Conservation (phyloP, 2,329 filamentous ascomycete genomes). For the Fusarium ambrosium region DNA sequence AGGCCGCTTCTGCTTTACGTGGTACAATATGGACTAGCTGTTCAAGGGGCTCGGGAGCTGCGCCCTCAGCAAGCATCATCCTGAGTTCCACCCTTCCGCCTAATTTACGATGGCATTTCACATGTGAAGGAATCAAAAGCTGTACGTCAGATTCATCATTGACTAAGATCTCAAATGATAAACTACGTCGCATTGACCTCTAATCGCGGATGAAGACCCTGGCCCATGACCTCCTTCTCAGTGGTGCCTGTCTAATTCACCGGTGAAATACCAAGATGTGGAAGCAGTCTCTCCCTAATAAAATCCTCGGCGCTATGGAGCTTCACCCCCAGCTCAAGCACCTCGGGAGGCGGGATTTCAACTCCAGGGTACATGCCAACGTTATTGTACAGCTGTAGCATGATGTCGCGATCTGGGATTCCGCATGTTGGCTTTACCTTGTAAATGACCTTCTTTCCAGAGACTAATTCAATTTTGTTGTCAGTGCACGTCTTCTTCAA, state of each 20-base stretch:
- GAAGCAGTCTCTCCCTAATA: slow-evolving; percentile 21
- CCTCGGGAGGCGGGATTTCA: slow-evolving; percentile 16
- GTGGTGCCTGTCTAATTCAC: neutral
- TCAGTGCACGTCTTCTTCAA: neutral
- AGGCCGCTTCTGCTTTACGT: neutral
- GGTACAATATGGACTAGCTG: neutral
- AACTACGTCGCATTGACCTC: neutral
- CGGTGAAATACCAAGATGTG: slow-evolving; percentile 10
- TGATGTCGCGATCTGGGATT: slow-evolving; percentile 27
- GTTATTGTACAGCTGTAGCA: slow-evolving; percentile 26
- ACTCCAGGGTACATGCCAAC: slow-evolving; percentile 33
- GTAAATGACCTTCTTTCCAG: slow-evolving; percentile 30
- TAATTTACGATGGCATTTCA: neutral
- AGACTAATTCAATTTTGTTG: slow-evolving; percentile 1
- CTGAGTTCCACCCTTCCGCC: neutral
- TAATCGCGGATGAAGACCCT: neutral
- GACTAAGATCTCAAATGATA: neutral
- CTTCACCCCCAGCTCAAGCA: slow-evolving; percentile 13
- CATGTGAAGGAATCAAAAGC: neutral
- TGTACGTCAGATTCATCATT: no score
- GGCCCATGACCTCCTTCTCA: neutral
- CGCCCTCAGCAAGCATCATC: neutral
- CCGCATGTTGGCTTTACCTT: slow-evolving; percentile 27
- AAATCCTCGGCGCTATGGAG: slow-evolving; percentile 20
- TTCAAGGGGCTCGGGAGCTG: neutral